Evolutionary conservation across 139 green algal genomes (phyloP).

Genomic region (Nannochloris sp.): DNA sequence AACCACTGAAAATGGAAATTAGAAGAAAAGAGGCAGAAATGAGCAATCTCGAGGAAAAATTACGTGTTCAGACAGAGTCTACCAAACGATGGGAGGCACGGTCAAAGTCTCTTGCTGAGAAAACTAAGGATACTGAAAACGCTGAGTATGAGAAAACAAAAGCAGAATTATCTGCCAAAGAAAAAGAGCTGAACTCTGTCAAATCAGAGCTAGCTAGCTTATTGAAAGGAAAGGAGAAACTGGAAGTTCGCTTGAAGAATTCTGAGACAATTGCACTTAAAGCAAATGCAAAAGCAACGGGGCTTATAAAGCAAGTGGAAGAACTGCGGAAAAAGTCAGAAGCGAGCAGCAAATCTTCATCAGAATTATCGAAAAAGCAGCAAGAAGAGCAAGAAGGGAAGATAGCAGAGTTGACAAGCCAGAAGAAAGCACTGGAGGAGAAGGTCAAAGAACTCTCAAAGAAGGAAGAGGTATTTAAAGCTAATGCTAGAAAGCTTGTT

Average conservation of each 20-base stretch:
- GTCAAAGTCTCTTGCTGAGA: conserved; percentile 35
- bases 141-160: conserved; percentile 34
- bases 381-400: too few relatives aligned
- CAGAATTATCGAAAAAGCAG: background rate
- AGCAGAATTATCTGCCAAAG: conserved; percentile 17
- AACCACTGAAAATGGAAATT: conserved; percentile 18
- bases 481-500: too few relatives aligned
- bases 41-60: conserved; percentile 16
- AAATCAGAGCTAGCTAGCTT: background rate
- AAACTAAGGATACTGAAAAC: conserved; percentile 38
- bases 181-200: conserved; percentile 5
- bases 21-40: conserved; percentile 15
- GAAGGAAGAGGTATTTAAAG: too few relatives aligned
- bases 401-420: too few relatives aligned
- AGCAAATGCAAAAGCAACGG: background rate
- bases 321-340: background rate
- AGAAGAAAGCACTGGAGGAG: too few relatives aligned
- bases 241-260: background rate
- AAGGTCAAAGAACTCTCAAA: too few relatives aligned
- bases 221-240: background rate
- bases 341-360: background rate
- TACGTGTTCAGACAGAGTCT: conserved; percentile 14
- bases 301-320: background rate
- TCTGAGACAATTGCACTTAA: background rate
- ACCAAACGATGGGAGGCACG: conserved; percentile 34